These are phyloP conservation scores for Pythium graminicola DNA, from an alignment of 352 stramenopile species.

Conservation along the genomic window DNA sequence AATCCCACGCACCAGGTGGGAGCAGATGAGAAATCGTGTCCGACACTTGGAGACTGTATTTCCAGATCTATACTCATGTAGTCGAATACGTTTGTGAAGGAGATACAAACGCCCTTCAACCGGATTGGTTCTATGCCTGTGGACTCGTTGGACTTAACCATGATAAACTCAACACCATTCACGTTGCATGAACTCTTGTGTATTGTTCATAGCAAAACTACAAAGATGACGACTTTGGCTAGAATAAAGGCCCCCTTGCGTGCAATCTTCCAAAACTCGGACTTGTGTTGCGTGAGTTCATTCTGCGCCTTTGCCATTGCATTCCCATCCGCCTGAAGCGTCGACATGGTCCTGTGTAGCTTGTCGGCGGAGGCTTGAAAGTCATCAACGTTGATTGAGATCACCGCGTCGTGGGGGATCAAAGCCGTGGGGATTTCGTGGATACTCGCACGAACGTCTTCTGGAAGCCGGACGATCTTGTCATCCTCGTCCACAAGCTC, in stretches of 20 bases:
- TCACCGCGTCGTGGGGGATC: neutral
- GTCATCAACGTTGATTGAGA: neutral
- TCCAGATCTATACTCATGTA: too few species aligned
- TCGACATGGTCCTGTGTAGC: neutral
- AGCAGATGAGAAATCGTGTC: too few species aligned
- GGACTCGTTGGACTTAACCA: too few species aligned
- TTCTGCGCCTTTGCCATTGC: neutral
- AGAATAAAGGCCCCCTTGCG: neutral
- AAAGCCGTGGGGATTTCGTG: neutral
- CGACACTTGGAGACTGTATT: too few species aligned
- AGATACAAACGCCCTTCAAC: too few species aligned
- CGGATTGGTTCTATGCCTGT: too few species aligned
- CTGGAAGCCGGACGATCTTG: neutral
- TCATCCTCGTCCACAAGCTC: conserved; percentile 1
- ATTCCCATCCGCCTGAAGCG: neutral
- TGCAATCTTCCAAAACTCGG: neutral
- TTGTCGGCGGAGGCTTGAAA: neutral
- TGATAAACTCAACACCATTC: too few species aligned
- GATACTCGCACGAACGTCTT: neutral
- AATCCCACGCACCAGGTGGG: too few species aligned
- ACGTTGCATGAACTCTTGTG: too few species aligned
- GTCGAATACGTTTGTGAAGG: too few species aligned
- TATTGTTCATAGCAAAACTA: too few species aligned
- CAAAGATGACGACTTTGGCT: neutral
- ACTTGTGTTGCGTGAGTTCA: neutral